phyloP scores from a whole-genome alignment of 2,329 filamentous ascomycete species.

The Emergomyces orientalis region DNA sequence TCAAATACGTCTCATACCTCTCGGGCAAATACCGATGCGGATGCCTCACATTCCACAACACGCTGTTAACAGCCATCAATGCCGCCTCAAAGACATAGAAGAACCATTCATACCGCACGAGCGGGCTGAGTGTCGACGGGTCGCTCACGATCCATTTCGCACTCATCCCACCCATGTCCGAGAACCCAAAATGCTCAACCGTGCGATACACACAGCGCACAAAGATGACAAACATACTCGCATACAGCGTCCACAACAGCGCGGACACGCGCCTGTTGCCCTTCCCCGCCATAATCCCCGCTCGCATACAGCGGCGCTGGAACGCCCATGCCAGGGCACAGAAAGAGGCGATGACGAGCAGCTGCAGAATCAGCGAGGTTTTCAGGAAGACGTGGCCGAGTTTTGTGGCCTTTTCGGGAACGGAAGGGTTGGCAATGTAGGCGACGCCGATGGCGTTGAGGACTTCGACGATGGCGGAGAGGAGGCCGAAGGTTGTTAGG shows the following conservation, averaged over 20 bases:
- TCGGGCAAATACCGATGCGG: no score
- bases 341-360: constrained; percentile 45
- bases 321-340: constrained; percentile 20
- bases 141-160: constrained; percentile 38
- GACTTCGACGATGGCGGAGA: constrained; percentile 42
- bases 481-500: constrained; percentile 40
- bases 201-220: constrained; percentile 18
- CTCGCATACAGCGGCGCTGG: constrained; percentile 37
- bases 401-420: constrained; percentile 43
- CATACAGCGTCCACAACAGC: constrained; percentile 17
- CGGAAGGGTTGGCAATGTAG: constrained; percentile 42
- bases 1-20: no score
- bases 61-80: constrained; percentile 16
- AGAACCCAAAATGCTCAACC: constrained; percentile 38
- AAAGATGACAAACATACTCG: constrained; percentile 14
- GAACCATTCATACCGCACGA: constrained; percentile 17
- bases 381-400: constrained; percentile 39
- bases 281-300: background rate
- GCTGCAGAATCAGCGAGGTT: constrained; percentile 42
- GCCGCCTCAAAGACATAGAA: constrained; percentile 19
- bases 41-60: constrained; percentile 11
- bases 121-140: constrained; percentile 13
- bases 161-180: background rate
- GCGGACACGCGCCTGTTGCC: constrained; percentile 35
- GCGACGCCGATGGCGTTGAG: no score